These are phyloP conservation scores for Neurospora tetrasperma DNA, from an alignment of 495 filamentous ascomycete genomes.

Conservation along the genomic window DNA sequence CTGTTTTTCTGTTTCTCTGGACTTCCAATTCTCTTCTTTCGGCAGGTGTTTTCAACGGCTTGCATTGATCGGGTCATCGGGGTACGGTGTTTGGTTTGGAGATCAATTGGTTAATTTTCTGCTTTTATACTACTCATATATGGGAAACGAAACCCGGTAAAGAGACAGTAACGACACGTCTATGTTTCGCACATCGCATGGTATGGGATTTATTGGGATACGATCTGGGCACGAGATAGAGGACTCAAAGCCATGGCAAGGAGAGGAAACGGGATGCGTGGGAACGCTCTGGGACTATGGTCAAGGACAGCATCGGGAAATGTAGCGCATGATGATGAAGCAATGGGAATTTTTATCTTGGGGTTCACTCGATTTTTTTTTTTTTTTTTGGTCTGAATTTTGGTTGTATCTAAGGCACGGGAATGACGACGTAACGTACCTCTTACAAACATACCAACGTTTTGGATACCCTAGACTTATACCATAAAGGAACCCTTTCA, in stretches of 20 bases:
- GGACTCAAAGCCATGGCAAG: background rate
- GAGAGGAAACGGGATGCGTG: background rate
- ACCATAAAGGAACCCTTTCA: background rate
- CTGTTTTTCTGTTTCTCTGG: background rate
- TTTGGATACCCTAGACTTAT: background rate
- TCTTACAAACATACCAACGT: background rate
- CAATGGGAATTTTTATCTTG: background rate
- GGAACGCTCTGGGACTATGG: background rate
- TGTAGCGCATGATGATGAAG: background rate
- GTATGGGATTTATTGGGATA: background rate
- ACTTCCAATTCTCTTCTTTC: background rate
- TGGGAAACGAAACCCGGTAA: slow-evolving; percentile 13
- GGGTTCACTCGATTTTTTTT: background rate
- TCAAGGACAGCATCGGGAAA: background rate
- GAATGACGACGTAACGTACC: background rate
- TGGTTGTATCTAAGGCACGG: background rate
- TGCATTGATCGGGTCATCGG: background rate
- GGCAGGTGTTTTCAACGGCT: background rate
- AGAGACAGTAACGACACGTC: slow-evolving; percentile 21
- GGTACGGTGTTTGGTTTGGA: background rate
- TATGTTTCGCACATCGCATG: background rate
- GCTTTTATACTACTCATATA: slow-evolving; percentile 11
- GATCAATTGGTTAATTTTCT: background rate
- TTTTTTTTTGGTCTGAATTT: background rate
- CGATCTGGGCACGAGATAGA: background rate